Base-by-base conservation (phyloP, 2,329 filamentous ascomycete genomes). In the Colletotrichum sp. region DNA sequence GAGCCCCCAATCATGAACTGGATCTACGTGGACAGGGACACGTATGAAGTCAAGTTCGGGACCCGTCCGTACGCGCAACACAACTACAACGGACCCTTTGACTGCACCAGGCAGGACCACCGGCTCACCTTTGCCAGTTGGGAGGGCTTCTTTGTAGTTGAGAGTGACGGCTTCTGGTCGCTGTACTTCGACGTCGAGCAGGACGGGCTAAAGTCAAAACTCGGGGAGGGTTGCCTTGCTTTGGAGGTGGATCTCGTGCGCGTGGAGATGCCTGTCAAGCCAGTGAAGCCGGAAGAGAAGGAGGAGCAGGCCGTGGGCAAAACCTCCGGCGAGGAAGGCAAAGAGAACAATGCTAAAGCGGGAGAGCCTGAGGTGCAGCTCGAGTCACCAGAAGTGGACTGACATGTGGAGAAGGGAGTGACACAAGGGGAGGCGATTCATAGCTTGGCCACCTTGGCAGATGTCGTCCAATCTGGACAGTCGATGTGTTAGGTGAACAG, bases 191-290 rank as follows among this genome's bases (percentile, higher is more conserved):
- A 89, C 73, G 79, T 81, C 9, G 87, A 89, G 59, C 86, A 87
- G 36, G 84, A 90, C 74, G 83, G 84, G 3, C 78, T 90, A 34
- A 81, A 78, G 70, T 81, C 81, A 1, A 90, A 89, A 78, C 82
- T 92, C 5, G 84, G 86, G 1, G 81, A 83, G 68, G 89, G 87
- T 4, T 88, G 85, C 7, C 83, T 87, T 18, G 86, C 92, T 2
- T 83, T 92, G 7, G 91, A 92, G 71, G 81, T 93, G 4, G 90
- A 92, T 79, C 81, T 92, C 30, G 84, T 84, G 4, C 84, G 90
- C 14, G 87, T 87, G 30, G 90, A 92, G 79, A 89, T 87, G 81
- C 68, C 68, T 13, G 68, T 70, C 18, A 52, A 24, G n/a, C 68
- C 68, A 39, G 68, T 63, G 26, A 70, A 70, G 39, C 30, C 34